Evolutionary conservation across 2,329 filamentous ascomycete species (phyloP).

Genomic region (Dryadomyces quercus-mongolicae): DNA sequence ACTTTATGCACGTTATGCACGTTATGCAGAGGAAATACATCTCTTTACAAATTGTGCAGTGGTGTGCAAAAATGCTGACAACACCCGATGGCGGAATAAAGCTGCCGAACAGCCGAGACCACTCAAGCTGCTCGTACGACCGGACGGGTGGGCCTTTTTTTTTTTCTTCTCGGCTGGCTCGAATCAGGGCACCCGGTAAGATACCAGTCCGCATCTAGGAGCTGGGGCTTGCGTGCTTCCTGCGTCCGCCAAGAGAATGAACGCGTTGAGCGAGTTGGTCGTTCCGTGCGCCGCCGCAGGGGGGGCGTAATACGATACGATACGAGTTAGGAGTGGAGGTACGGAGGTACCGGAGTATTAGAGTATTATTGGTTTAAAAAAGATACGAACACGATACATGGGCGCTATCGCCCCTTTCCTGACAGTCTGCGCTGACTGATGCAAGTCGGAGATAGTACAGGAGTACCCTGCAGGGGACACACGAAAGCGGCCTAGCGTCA

Average conservation of each 20-base stretch:
- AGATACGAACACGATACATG: neutral
- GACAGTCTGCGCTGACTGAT: neutral
- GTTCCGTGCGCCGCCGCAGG: neutral
- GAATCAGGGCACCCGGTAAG: neutral
- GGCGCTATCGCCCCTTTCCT: neutral
- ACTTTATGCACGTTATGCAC: too few relatives aligned
- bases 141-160: neutral
- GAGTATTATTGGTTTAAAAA: too few relatives aligned
- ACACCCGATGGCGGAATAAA: neutral
- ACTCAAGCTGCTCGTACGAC: neutral
- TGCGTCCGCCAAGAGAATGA: neutral
- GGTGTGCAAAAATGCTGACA: neutral
- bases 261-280: too few relatives aligned
- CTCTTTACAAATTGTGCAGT: neutral
- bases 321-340: too few relatives aligned
- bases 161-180: neutral
- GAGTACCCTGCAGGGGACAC: neutral
- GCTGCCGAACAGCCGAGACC: neutral
- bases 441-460: neutral
- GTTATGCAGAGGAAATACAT: too few relatives aligned
- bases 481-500: neutral
- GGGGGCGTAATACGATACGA: too few relatives aligned
- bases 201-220: neutral
- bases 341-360: too few relatives aligned
- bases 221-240: neutral